Evolutionary conservation across 768 basidiomycete genomes (phyloP).

Genomic region (Amanita brunnescens): DNA sequence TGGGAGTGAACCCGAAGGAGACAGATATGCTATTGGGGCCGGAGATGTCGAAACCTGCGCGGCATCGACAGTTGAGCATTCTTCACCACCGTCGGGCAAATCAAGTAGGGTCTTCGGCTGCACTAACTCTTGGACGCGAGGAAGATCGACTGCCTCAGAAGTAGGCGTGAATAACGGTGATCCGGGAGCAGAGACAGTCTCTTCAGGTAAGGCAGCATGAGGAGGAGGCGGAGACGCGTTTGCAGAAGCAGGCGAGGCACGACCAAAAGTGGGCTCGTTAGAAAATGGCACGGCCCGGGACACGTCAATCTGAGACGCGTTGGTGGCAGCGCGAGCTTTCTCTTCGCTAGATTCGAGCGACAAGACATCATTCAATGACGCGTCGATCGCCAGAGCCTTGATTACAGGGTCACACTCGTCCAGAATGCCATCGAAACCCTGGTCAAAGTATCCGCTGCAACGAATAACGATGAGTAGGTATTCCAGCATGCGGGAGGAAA

Average conservation of each 20-base stretch:
- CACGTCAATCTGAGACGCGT: neutral
- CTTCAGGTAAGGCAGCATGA: neutral
- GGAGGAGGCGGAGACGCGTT: neutral
- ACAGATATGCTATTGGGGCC: neutral
- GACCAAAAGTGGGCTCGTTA: neutral
- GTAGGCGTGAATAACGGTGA: neutral
- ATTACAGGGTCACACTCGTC: neutral
- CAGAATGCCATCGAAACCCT: neutral
- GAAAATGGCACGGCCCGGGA: neutral
- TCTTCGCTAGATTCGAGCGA: neutral
- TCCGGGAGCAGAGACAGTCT: neutral
- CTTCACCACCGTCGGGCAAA: neutral
- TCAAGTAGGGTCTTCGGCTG: neutral
- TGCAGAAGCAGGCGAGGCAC: neutral
- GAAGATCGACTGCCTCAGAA: neutral
- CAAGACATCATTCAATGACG: no score
- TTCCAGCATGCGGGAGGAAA: neutral
- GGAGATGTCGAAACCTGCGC: neutral
- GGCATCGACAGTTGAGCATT: neutral
- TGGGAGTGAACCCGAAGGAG: neutral
- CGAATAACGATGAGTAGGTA: neutral
- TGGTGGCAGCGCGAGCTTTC: neutral
- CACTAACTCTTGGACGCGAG: neutral
- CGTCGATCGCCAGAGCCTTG: neutral
- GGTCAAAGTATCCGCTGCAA: neutral